Evolutionary conservation across 1,284 basidiomycete species (phyloP).

Genomic region (Trichosporon sp.): DNA sequence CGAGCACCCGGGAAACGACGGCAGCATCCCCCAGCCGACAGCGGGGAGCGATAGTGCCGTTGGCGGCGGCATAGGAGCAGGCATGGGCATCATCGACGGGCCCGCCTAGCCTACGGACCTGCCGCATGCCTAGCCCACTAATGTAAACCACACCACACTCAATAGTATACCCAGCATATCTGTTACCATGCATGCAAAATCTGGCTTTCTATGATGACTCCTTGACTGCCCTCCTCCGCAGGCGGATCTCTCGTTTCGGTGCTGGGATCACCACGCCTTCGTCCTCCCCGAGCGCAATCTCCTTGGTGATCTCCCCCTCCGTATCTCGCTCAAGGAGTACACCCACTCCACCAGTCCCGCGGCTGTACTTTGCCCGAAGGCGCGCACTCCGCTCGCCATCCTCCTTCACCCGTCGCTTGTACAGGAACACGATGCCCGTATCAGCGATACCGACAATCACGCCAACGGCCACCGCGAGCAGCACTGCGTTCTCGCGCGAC

Average conservation of each 20-base stretch:
- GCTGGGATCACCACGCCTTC: not conserved
- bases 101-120: no score
- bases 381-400: conserved; percentile 18
- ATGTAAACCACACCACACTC: not conserved
- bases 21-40: not conserved
- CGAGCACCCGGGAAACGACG: not conserved
- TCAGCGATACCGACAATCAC: conserved; percentile 37
- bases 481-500: conserved; percentile 21
- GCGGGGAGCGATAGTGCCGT: not conserved
- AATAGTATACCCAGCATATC: not conserved
- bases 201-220: not conserved
- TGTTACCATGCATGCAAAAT: not conserved
- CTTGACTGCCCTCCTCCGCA: not conserved
- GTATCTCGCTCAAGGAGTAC: not conserved
- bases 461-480: conserved; percentile 33
- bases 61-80: not conserved
- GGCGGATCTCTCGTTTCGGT: not conserved
- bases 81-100: conserved; percentile 2
- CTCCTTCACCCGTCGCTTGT: conserved; percentile 17
- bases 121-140: no score
- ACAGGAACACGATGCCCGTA: conserved; percentile 30
- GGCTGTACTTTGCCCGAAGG: conserved; percentile 14
- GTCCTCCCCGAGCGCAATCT: not conserved
- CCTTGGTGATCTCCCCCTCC: not conserved
- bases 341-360: conserved; percentile 3